Conservation (phyloP, 306 rosid species). For the Alnus glutinosa region DNA sequence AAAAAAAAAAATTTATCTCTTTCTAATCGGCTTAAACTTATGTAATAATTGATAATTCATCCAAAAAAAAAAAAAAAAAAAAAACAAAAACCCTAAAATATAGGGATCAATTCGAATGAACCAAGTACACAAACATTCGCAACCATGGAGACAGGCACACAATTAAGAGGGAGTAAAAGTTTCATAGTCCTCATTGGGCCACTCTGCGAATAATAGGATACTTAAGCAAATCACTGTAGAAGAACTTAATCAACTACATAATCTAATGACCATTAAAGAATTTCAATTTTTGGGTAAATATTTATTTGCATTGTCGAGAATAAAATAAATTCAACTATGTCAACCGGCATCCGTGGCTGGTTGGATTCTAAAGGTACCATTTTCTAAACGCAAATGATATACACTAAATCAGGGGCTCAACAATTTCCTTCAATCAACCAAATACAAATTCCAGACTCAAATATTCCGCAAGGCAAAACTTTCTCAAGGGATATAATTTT, state of each 20-base stretch:
- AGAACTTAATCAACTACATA: background rate
- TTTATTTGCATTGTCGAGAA: background rate
- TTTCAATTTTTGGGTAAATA: background rate
- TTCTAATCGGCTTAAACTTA: no score
- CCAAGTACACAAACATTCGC: no score
- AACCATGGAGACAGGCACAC: background rate
- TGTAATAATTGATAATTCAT: no score
- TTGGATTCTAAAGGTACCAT: slow-evolving; percentile 18
- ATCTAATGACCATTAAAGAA: background rate
- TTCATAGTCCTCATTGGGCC: background rate
- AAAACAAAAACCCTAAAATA: no score
- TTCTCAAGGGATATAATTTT: slow-evolving; percentile 28
- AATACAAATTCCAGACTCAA: slow-evolving; percentile 26
- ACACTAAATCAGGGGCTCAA: slow-evolving; percentile 28
- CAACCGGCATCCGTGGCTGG: slow-evolving; percentile 25
- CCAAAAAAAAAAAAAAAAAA: no score
- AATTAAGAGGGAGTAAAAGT: background rate
- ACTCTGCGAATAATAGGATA: background rate
- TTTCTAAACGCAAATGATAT: slow-evolving; percentile 25
- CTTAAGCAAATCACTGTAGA: background rate
- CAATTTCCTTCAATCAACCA: slow-evolving; percentile 33
- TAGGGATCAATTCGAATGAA: no score
- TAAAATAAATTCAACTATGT: slow-evolving; percentile 19
- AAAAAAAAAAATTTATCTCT: no score
- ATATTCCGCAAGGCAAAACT: slow-evolving; percentile 30